Conservation (phyloP, 805 yeast species). For the Lipomyces oligophaga region DNA sequence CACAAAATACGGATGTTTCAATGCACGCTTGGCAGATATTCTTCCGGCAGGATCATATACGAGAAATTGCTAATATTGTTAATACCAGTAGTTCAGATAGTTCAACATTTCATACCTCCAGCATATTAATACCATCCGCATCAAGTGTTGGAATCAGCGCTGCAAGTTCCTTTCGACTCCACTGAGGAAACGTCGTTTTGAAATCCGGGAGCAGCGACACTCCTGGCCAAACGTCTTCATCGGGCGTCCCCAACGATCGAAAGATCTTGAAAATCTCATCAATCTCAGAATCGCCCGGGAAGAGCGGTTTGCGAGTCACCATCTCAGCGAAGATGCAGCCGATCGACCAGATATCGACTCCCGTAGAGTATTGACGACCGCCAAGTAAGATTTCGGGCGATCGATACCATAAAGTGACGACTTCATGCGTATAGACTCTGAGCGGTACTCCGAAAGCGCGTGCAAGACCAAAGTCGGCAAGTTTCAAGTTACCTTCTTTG, state of each 20-base stretch:
- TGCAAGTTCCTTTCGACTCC: slow-evolving; percentile 69
- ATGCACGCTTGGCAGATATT: slow-evolving; percentile 90
- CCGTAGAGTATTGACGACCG: slow-evolving; percentile 94
- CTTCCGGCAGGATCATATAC: slow-evolving; percentile 91
- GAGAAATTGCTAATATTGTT: slow-evolving; percentile 49
- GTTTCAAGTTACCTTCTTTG: slow-evolving; percentile 88
- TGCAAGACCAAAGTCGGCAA: slow-evolving; percentile 92
- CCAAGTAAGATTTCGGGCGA: slow-evolving; percentile 95
- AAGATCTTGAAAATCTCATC: slow-evolving; percentile 94
- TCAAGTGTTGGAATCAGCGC: slow-evolving; percentile 75
- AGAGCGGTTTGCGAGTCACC: slow-evolving; percentile 91
- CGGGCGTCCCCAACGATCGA: slow-evolving; percentile 89
- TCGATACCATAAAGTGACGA: slow-evolving; percentile 95
- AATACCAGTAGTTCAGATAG: background rate
- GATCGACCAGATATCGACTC: slow-evolving; percentile 98
- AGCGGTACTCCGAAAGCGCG: slow-evolving; percentile 97
- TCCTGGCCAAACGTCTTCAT: slow-evolving; percentile 91
- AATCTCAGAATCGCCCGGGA: slow-evolving; percentile 97
- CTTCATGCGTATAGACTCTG: slow-evolving; percentile 96
- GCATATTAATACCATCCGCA: slow-evolving; percentile 74
- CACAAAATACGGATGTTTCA: slow-evolving; percentile 78
- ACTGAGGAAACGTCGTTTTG: slow-evolving; percentile 88
- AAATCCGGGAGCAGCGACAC: slow-evolving; percentile 87
- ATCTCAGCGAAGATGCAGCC: slow-evolving; percentile 98
- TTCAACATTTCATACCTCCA: slow-evolving; percentile 41